A percentile compares a stretch with the other conserved stretches of the same genome.
Conservation (phyloP, 108 stramenopile species). For the Poteriospumella lacustris region DNA sequence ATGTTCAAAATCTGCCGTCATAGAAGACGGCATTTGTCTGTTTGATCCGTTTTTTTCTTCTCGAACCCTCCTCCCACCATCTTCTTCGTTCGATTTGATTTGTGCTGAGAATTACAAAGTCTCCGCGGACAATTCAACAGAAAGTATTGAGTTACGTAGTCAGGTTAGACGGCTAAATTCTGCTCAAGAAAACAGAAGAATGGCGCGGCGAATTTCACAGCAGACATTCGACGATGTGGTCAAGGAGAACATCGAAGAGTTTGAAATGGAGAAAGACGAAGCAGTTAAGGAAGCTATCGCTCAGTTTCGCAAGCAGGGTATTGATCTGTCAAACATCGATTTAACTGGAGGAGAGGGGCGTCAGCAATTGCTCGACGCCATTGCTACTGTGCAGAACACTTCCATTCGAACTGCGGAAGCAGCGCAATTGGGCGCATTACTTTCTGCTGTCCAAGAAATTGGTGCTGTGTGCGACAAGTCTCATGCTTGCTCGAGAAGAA, state of each 20-base stretch:
- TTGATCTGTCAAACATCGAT: not conserved
- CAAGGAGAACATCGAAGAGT: constrained; percentile 54
- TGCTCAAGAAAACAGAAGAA: constrained; percentile 4
- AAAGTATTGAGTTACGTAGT: too few species aligned
- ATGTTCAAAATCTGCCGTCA: too few species aligned
- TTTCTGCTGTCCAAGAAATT: not conserved
- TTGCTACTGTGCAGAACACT: constrained; percentile 15
- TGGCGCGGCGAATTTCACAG: constrained; percentile 44
- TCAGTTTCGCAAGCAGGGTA: constrained; percentile 47
- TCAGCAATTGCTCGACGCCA: not conserved
- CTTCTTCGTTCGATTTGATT: too few species aligned
- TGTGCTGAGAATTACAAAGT: too few species aligned
- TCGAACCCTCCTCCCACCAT: too few species aligned
- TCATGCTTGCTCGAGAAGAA: not conserved
- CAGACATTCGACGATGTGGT: constrained; percentile 56
- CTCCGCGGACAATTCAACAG: too few species aligned
- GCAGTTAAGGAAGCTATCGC: constrained; percentile 44
- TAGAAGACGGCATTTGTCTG: too few species aligned
- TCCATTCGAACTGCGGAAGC: constrained; percentile 31
- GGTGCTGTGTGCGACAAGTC: constrained; percentile 26
- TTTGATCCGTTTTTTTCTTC: too few species aligned
- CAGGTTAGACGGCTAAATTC: constrained; percentile 25
- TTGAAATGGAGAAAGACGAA: constrained; percentile 43
- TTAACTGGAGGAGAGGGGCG: not conserved
- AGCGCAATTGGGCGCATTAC: constrained; percentile 26